Conservation (phyloP, 192 early-diverging fungal genomes). For the Backusella mclennaniae region DNA sequence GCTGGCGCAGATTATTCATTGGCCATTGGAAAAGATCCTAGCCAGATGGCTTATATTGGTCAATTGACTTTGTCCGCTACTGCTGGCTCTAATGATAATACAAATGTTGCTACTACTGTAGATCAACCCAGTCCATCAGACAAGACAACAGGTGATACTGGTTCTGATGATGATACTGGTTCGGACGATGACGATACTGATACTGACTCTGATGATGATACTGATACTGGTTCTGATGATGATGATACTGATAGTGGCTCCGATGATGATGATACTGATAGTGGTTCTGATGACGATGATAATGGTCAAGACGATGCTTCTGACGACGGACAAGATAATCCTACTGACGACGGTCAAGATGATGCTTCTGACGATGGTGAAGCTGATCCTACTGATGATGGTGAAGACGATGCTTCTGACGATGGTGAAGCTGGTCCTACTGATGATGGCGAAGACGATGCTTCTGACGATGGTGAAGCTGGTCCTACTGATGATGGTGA, state of each 20-base stretch:
- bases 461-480: background rate
- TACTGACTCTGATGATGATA: background rate
- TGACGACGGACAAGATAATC: background rate
- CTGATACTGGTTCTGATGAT: background rate
- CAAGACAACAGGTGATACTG: background rate
- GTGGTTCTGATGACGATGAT: background rate
- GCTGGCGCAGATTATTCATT: constrained; percentile 19
- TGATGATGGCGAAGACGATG: background rate
- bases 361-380: background rate
- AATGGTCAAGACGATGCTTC: background rate
- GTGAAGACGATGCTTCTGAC: background rate
- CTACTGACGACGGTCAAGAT: background rate
- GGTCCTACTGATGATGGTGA: background rate
- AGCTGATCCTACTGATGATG: background rate
- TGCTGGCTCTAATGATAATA: background rate
- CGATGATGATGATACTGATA: background rate
- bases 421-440: background rate
- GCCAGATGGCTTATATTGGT: constrained; percentile 26
- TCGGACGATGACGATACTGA: background rate
- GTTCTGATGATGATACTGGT: background rate
- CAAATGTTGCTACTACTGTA: background rate
- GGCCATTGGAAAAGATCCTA: constrained; percentile 13
- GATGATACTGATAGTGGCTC: constrained; percentile 4
- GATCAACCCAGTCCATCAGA: background rate
- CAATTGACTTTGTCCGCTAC: background rate